Conservation (phyloP, 768 basidiomycete genomes). For the Russula sp. region DNA sequence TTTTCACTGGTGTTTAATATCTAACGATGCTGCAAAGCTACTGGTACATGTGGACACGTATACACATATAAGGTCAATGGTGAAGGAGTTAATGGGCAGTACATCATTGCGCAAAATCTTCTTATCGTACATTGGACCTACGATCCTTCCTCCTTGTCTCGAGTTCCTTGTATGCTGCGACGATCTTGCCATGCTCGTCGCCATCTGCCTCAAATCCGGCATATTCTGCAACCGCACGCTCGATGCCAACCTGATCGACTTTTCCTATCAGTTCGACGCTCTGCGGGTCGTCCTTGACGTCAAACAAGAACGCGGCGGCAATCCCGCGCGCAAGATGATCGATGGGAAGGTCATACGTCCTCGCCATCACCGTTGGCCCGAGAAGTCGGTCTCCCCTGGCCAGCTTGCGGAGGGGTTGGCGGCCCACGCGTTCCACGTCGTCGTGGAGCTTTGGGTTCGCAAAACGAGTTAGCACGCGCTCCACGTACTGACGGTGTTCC, state of each 20-base stretch:
- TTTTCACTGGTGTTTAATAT: too few species aligned
- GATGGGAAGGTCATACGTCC: conserved; percentile 27
- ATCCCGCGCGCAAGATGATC: conserved; percentile 30
- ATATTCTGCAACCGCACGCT: conserved; percentile 26
- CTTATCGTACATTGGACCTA: not conserved
- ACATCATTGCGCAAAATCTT: too few species aligned
- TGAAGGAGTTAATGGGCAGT: too few species aligned
- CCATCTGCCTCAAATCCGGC: conserved; percentile 26
- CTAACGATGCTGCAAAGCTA: too few species aligned
- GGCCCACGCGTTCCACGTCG: conserved; percentile 32
- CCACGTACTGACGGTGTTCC: conserved; percentile 29
- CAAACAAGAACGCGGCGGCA: conserved; percentile 32
- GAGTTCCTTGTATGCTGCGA: conserved; percentile 23
- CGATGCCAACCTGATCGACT: conserved; percentile 27
- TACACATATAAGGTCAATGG: too few species aligned
- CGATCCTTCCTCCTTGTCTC: not conserved
- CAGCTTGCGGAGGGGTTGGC: conserved; percentile 36
- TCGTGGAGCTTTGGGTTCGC: conserved; percentile 32
- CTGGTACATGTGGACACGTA: too few species aligned
- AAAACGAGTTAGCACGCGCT: conserved; percentile 31
- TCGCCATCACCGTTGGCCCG: conserved; percentile 32
- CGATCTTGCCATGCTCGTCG: conserved; percentile 22
- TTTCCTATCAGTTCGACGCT: conserved; percentile 28
- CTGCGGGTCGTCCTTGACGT: conserved; percentile 30
- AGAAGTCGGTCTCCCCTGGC: conserved; percentile 31